A percentile compares a stretch with the other conserved stretches of the same genome.
These are phyloP conservation scores for Cynanchum wilfordii DNA, from an alignment of 257 asterid genomes.

Conservation along the genomic window DNA sequence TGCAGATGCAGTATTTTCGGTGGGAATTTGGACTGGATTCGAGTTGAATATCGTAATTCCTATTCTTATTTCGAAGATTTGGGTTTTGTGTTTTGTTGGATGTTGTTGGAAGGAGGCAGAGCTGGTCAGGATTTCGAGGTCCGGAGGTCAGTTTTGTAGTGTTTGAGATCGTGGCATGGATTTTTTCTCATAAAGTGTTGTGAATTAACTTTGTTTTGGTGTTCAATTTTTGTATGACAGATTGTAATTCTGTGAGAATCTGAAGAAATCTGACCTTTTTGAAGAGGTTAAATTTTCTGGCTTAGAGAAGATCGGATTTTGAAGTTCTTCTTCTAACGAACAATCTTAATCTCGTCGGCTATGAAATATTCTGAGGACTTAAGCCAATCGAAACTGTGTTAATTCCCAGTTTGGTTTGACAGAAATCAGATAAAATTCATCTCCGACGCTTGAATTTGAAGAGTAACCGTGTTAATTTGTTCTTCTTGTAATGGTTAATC, in stretches of 20 bases:
- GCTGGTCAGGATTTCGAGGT: not conserved
- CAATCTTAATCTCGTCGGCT: not conserved
- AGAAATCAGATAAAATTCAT: not conserved
- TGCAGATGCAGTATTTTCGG: conserved; percentile 20
- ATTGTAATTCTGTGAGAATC: not conserved
- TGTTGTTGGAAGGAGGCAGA: conserved; percentile 2
- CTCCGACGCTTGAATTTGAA: not conserved
- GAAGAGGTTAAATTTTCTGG: not conserved
- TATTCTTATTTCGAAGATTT: conserved; percentile 10
- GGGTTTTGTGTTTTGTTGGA: not conserved
- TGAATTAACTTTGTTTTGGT: not conserved
- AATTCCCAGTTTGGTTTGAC: not conserved
- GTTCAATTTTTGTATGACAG: not conserved
- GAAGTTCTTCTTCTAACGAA: conserved; percentile 1
- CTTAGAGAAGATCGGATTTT: conserved; percentile 9
- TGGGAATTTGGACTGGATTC: conserved; percentile 12
- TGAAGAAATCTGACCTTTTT: not conserved
- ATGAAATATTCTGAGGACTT: not conserved
- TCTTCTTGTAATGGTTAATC: not conserved
- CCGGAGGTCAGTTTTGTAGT: not conserved
- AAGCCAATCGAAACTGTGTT: not conserved
- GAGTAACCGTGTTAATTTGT: not conserved
- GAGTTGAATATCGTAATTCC: conserved; percentile 11
- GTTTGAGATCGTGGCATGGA: not conserved
- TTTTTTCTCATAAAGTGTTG: not conserved